phyloP scores from a whole-genome alignment of 768 basidiomycete genomes.

The Melanogaster broomeanus region DNA sequence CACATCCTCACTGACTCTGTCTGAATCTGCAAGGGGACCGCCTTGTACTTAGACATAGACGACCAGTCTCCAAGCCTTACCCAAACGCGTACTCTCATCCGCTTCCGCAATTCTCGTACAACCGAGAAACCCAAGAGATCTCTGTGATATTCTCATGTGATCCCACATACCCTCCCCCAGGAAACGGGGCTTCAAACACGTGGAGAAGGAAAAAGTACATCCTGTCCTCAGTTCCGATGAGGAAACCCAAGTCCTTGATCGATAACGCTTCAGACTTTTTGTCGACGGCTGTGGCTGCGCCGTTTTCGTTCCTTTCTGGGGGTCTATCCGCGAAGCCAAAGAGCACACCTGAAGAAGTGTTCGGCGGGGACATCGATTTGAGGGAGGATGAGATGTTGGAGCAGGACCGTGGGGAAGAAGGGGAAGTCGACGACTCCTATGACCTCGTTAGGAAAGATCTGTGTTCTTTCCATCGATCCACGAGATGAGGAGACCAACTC shows the following conservation, averaged over 20 bases:
- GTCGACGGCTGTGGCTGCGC: slow-evolving; percentile 57
- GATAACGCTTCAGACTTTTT: slow-evolving; percentile 72
- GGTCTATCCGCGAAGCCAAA: slow-evolving; percentile 30
- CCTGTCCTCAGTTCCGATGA: slow-evolving; percentile 64
- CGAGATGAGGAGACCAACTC: slow-evolving; percentile 39
- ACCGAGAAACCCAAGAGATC: slow-evolving; percentile 55
- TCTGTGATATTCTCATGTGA: slow-evolving; percentile 60
- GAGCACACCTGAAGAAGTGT: slow-evolving; percentile 68
- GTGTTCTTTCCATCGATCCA: slow-evolving; percentile 50
- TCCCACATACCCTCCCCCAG: slow-evolving; percentile 56
- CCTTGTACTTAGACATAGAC: slow-evolving; percentile 74
- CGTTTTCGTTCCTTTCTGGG: slow-evolving; percentile 56
- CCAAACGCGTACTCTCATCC: slow-evolving; percentile 80
- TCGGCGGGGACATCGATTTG: slow-evolving; percentile 67
- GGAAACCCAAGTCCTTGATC: slow-evolving; percentile 67
- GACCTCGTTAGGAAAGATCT: slow-evolving; percentile 57
- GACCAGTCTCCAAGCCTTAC: slow-evolving; percentile 74
- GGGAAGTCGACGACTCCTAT: slow-evolving; percentile 73
- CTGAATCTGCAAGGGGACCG: slow-evolving; percentile 48
- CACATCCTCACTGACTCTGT: slow-evolving; percentile 5
- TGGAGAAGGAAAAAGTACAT: slow-evolving; percentile 67
- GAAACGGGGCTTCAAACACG: slow-evolving; percentile 35
- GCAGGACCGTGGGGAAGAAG: slow-evolving; percentile 76
- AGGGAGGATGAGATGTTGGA: slow-evolving; percentile 78
- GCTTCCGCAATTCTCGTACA: slow-evolving; percentile 69